Evolutionary conservation across 371 early-diverging fungal species (phyloP).

Genomic region (Sanchytrium tribonematis): DNA sequence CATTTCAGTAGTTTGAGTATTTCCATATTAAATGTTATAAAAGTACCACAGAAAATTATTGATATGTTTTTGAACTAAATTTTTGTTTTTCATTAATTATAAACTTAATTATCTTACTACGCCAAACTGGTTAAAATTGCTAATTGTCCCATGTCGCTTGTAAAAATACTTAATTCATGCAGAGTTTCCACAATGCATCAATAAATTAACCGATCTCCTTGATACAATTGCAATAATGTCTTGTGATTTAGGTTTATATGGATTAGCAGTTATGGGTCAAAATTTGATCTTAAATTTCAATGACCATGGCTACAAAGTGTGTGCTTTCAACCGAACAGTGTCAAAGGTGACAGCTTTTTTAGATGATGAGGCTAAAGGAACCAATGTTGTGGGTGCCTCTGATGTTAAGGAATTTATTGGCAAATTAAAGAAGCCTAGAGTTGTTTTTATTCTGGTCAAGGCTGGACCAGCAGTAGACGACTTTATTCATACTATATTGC

Average conservation of each 20-base stretch:
- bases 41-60: too few relatives aligned
- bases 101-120: too few relatives aligned
- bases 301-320: constrained; percentile 73
- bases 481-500: constrained; percentile 63
- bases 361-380: constrained; percentile 82
- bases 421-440: constrained; percentile 74
- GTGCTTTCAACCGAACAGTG: constrained; percentile 89
- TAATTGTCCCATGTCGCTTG: too few relatives aligned
- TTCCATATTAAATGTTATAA: too few relatives aligned
- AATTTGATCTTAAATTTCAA: constrained; percentile 93
- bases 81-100: too few relatives aligned
- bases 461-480: constrained; percentile 85
- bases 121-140: too few relatives aligned
- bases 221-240: not conserved
- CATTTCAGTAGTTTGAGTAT: too few relatives aligned
- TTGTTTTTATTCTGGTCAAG: constrained; percentile 89
- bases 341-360: constrained; percentile 80
- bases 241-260: constrained; percentile 88
- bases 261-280: constrained; percentile 98
- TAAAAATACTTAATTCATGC: too few relatives aligned
- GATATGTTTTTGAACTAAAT: too few relatives aligned
- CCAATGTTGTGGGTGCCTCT: constrained; percentile 72
- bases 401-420: constrained; percentile 68
- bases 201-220: too few relatives aligned
- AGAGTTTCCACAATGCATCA: too few relatives aligned